Percentiles rank a stretch among this genome's conserved stretches.
Evolutionary conservation across 179 eudicot genomes (phyloP).

Genomic region (Spergularia azorica): DNA sequence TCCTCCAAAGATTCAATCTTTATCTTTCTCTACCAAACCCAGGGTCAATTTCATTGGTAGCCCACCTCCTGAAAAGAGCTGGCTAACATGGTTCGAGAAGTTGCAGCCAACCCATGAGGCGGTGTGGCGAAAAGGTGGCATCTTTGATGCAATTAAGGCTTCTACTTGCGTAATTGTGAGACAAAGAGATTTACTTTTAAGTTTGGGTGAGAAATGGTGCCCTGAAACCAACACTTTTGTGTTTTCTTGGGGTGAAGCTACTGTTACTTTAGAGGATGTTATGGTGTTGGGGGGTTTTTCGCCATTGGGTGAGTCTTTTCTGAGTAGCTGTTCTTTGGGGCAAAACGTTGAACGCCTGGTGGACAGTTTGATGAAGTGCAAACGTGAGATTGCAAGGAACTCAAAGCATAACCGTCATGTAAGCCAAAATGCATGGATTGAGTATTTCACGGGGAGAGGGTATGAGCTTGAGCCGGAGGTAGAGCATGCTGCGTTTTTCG

Average conservation of each 20-base stretch:
- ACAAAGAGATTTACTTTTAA: background rate
- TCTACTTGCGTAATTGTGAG: background rate
- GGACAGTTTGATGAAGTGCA: background rate
- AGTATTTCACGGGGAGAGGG: conserved; percentile 19
- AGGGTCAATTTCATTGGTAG: background rate
- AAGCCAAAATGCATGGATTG: too few relatives aligned
- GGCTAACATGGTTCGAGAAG: conserved; percentile 6
- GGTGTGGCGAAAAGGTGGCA: conserved; percentile 12
- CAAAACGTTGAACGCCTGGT: background rate
- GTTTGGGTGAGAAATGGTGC: conserved; percentile 34
- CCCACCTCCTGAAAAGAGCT: background rate
- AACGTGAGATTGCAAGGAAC: too few relatives aligned
- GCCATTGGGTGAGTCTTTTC: conserved; percentile 4
- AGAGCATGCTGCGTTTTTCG: conserved; percentile 44
- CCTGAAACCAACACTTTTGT: conserved; percentile 41
- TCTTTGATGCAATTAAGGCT: conserved; percentile 22
- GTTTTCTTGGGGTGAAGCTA: conserved; percentile 23
- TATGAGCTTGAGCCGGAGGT: too few relatives aligned
- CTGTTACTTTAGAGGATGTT: conserved; percentile 22
- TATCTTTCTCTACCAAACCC: background rate
- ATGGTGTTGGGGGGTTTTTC: conserved; percentile 23
- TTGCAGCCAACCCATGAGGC: conserved; percentile 13
- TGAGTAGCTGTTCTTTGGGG: background rate
- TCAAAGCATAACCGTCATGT: too few relatives aligned
- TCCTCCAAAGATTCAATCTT: background rate